Evolutionary conservation across 2,329 filamentous ascomycete species (phyloP), one percentile per base, ranked within the genome.

Genomic region (Alternaria ventricosa): DNA sequence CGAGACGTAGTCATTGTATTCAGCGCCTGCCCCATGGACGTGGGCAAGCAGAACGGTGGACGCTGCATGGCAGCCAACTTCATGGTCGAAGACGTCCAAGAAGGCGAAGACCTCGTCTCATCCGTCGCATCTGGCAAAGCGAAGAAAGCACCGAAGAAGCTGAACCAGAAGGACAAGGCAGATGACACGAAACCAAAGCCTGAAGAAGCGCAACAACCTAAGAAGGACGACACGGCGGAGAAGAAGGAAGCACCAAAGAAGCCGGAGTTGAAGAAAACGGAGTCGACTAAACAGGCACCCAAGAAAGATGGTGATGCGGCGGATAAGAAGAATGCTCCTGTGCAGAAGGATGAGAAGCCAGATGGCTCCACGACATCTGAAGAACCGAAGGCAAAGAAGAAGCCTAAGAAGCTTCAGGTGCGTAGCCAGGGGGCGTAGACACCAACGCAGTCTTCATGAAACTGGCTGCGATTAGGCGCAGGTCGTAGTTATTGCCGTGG

Each of bases 41-140:
- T 79, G 2, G 78, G 78, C 1, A 64, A 64, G 18, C 76, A 78
- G 63, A 80, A 80, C 43, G 78, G 78, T 3, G 78, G 77, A 23
- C 71, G 71, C 23, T 79, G 77, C 56, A 80, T 80, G 78, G 78
- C 78, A 6, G 77, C 76, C 23, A 79, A 80, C 57, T 80, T 79
- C 63, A 74, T 80, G 71, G 78, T 80, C 6, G 78, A 80, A 59
- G 73, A 77, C 10, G 66, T 68, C 0, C 51, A 67, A 36, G 67
- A 68, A 45, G 72, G 71, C 12, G 72, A 78, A 12, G 72, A 77
- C 45, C 25, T 71, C 0, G 68, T 68, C 12, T 61, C 63, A 9
- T 73, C 69, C 10, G 61, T 66, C 4, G 41, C 64, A 2, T 68
- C 67, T 9, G 53, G 54, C 18, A 68, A 67, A 28, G 73, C 71